phyloP scores from a whole-genome alignment of 345 rosid genomes.

The Eucalyptus tenuipes region DNA sequence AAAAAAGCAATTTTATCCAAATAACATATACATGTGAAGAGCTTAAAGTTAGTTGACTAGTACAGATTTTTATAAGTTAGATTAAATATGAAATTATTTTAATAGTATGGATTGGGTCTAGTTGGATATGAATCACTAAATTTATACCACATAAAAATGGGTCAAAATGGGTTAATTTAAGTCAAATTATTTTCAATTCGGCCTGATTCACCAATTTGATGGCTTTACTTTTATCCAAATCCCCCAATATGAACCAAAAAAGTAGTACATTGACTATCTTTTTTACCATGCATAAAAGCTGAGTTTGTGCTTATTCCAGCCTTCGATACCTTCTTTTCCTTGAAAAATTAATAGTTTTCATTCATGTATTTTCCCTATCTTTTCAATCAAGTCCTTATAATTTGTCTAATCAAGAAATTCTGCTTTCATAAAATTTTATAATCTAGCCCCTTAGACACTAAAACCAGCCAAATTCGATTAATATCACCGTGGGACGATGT shows the following conservation, averaged over 20 bases:
- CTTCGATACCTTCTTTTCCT: background rate
- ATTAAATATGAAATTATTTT: background rate
- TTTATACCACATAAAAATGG: background rate
- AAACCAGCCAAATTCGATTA: background rate
- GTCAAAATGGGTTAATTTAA: background rate
- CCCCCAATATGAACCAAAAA: background rate
- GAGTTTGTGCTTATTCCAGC: background rate
- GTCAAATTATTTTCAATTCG: background rate
- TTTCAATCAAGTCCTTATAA: background rate
- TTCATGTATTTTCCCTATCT: background rate
- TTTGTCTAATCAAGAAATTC: background rate
- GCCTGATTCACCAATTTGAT: background rate
- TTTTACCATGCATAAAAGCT: background rate
- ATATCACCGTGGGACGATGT: background rate
- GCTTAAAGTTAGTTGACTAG: background rate
- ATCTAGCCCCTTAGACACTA: background rate
- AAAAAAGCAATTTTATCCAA: background rate
- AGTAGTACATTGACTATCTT: background rate
- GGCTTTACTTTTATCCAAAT: background rate
- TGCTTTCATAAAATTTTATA: background rate
- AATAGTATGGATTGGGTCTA: background rate
- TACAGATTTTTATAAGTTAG: accelerated
- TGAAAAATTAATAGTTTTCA: background rate
- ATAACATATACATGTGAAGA: background rate
- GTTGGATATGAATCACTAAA: accelerated